Percentiles rank a stretch among this genome's conserved stretches.
Evolutionary conservation across 2,329 filamentous ascomycete species (phyloP).

Genomic region (Hypoxylon sp.): DNA sequence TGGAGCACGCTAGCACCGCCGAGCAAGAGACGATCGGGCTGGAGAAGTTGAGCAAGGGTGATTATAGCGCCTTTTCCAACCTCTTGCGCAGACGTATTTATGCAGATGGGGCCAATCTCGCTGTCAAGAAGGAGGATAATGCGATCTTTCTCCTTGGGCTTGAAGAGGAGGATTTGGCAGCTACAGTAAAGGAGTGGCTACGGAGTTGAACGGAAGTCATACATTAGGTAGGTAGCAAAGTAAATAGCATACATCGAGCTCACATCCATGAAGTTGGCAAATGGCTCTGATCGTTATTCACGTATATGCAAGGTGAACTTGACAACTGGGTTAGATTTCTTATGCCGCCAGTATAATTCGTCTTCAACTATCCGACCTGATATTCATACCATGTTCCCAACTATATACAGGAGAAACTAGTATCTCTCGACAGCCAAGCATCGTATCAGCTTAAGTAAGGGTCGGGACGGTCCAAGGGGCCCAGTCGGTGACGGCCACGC

Average conservation of each 20-base stretch:
- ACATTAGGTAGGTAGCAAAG: neutral
- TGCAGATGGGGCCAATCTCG: slow-evolving; percentile 45
- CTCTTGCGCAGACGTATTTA: slow-evolving; percentile 45
- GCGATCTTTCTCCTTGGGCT: slow-evolving; percentile 47
- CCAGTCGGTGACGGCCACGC: slow-evolving; percentile 56
- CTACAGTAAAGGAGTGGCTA: slow-evolving; percentile 44
- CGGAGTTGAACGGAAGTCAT: slow-evolving; percentile 9
- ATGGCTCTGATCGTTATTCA: slow-evolving; percentile 1
- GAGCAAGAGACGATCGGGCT: slow-evolving; percentile 56
- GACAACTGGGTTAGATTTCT: neutral
- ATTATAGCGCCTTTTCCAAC: slow-evolving; percentile 52
- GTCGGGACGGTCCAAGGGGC: slow-evolving; percentile 57
- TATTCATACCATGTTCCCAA: slow-evolving; percentile 6
- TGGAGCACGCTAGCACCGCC: slow-evolving; percentile 54
- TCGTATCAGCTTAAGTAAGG: slow-evolving; percentile 47
- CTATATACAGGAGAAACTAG: slow-evolving; percentile 26
- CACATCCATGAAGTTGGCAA: neutral
- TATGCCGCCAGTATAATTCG: neutral
- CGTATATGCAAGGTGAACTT: slow-evolving; percentile 13
- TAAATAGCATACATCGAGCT: no score
- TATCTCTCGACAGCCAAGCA: neutral
- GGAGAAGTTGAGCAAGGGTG: slow-evolving; percentile 58
- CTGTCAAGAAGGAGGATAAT: slow-evolving; percentile 41
- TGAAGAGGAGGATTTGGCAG: slow-evolving; percentile 45
- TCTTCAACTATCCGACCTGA: neutral